phyloP scores from a whole-genome alignment of 148 eudicot genomes.

The Vaccinium macrocarpon region DNA sequence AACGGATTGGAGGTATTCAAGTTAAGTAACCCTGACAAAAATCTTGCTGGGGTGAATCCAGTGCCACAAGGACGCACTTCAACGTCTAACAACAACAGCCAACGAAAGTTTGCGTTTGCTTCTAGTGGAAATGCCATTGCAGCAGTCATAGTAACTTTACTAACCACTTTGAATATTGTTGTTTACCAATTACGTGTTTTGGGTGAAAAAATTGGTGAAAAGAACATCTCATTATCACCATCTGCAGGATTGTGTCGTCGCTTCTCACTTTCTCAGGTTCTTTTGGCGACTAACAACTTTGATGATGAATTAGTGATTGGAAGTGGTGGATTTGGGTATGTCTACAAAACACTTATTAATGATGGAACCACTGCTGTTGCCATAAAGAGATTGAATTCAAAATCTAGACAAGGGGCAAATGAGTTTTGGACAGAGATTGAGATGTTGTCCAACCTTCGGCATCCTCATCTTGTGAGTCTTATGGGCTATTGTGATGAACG shows the following conservation, averaged over 20 bases:
- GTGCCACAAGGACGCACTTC: not conserved
- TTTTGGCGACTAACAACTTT: too few relatives aligned
- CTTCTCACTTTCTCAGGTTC: too few relatives aligned
- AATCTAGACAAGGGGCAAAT: too few relatives aligned
- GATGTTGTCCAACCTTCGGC: too few relatives aligned
- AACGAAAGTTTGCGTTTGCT: not conserved
- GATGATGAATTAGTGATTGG: too few relatives aligned
- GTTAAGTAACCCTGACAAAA: slow-evolving; percentile 1
- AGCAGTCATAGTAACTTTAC: not conserved
- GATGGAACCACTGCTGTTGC: too few relatives aligned
- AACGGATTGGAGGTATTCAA: slow-evolving; percentile 33
- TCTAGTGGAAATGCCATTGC: not conserved
- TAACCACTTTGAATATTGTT: not conserved
- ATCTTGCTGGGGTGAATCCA: not conserved
- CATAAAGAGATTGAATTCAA: too few relatives aligned
- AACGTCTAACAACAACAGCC: not conserved
- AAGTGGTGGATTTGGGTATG: too few relatives aligned
- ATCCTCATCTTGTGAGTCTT: too few relatives aligned
- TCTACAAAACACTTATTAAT: too few relatives aligned
- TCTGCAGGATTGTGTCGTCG: not conserved
- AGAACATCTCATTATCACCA: not conserved
- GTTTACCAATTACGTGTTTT: not conserved
- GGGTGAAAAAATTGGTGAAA: not conserved
- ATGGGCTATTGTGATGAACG: too few relatives aligned
- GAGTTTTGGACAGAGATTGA: too few relatives aligned